Evolutionary conservation across 2,329 filamentous ascomycete species (phyloP), one percentile per base, ranked within the genome.

Genomic region (Colletotrichum nymphaeae): DNA sequence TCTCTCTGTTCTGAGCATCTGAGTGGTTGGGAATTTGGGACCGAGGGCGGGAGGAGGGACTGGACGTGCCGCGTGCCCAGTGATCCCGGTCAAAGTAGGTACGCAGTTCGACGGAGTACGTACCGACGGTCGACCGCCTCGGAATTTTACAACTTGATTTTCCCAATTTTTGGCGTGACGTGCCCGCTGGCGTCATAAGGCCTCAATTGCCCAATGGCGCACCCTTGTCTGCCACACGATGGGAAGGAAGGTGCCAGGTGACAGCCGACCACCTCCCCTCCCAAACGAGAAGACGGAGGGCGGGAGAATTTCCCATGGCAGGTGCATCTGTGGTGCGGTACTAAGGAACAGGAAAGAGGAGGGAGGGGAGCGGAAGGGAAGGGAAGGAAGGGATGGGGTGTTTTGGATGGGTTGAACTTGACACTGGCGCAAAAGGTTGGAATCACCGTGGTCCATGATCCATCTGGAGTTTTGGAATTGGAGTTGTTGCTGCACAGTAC

Each of bases 151-250:
- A 72, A 57, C 37, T 42, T 42, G 37, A 42, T 37, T 37, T 42
- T 42, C 11, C 32, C 32, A 35, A 12, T 35, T 75, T 75, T 66
- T 71, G 72, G 67, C 66, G 73, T 75, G 73, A 71, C 73, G 71
- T 75, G 73, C 72, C 46, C 56, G 46, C 63, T 74, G 72, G 72
- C 74, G 74, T 75, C 74, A 75, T 75, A 72, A 58, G 63, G 74
- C 56, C 63, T 63, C 35, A 62, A 74, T 68, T 68, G 72, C 63
- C 72, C 74, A 75, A 75, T 71, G 37, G 73, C 58, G 56, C 32
- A 69, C 56, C 67, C 56, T 63, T 65, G 71, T 71, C 60, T 14
- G 24, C 66, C 66, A 60, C 66, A 55, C 55, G 66, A 60, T 64
- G 65, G 55, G 66, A 69, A 69, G 37, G 37, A 42, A 19, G 53